phyloP scores from a whole-genome alignment of 208 protist species.

The Acanthamoeba castellanii region DNA sequence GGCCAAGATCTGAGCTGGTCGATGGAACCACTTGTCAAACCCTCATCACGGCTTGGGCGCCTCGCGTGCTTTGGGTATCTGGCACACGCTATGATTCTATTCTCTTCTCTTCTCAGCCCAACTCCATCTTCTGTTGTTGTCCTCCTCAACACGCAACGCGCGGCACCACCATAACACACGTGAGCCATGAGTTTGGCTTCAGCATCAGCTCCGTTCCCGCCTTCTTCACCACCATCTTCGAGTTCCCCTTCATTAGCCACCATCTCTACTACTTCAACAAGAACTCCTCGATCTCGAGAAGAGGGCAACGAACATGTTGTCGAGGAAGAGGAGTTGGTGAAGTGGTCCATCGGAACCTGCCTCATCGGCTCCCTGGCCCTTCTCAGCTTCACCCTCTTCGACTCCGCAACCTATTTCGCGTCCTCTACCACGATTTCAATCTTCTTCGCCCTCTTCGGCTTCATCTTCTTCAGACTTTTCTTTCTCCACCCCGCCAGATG shows the following conservation, averaged over 20 bases:
- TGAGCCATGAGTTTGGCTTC: background rate
- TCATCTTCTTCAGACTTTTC: background rate
- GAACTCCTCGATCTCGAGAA: too few relatives aligned
- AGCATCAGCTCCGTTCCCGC: background rate
- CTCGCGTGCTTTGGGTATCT: too few relatives aligned
- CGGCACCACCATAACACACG: too few relatives aligned
- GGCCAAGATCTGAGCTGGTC: background rate
- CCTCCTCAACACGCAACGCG: too few relatives aligned
- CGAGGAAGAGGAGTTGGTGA: background rate
- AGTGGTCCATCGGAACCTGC: background rate
- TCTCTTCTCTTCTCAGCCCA: too few relatives aligned
- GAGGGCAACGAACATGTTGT: background rate
- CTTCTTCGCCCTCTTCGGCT: background rate
- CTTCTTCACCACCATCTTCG: background rate
- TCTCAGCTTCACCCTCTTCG: background rate
- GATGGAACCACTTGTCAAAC: background rate
- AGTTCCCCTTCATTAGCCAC: too few relatives aligned
- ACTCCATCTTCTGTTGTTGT: too few relatives aligned
- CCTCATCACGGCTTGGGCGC: too few relatives aligned
- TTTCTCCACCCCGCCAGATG: background rate
- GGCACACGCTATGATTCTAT: too few relatives aligned
- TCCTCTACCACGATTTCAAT: too few relatives aligned
- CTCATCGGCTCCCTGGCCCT: background rate
- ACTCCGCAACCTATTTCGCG: too few relatives aligned
- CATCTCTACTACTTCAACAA: too few relatives aligned